These are phyloP conservation scores for Tylopilus sp. DNA, from an alignment of 768 basidiomycete genomes.

Conservation along the genomic window DNA sequence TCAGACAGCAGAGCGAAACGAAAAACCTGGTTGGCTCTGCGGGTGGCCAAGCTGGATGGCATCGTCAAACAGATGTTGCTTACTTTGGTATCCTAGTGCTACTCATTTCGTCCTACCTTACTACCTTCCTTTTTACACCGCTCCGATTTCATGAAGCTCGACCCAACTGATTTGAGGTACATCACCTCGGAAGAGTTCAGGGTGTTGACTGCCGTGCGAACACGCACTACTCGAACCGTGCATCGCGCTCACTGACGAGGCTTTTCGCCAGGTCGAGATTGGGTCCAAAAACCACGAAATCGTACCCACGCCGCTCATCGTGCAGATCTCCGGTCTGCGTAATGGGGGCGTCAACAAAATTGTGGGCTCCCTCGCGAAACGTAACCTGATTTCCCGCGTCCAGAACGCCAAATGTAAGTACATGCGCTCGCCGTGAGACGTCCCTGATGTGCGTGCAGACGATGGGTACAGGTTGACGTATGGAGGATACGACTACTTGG, in stretches of 20 bases:
- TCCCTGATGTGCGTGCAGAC: conserved; percentile 47
- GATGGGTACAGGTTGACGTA: conserved; percentile 97
- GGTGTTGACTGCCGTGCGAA: conserved; percentile 83
- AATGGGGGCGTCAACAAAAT: conserved; percentile 93
- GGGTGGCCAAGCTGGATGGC: conserved; percentile 19
- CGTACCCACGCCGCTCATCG: conserved; percentile 85
- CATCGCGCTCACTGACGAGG: conserved; percentile 1
- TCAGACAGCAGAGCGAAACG: neutral
- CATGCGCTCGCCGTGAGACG: neutral
- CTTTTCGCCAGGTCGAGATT: conserved; percentile 77
- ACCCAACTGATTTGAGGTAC: conserved; percentile 93
- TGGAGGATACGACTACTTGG: conserved; percentile 96
- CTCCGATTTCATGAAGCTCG: conserved; percentile 69
- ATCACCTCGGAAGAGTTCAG: conserved; percentile 90
- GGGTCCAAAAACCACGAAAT: conserved; percentile 98
- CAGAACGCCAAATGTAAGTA: conserved; percentile 86
- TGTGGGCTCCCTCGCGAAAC: conserved; percentile 85
- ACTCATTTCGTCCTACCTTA: conserved; percentile 3
- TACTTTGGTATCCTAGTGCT: conserved; percentile 4
- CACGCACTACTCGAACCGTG: neutral
- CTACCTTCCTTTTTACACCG: neutral
- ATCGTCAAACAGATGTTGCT: conserved; percentile 7
- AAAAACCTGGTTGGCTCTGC: conserved; percentile 35
- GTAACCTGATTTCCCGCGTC: conserved; percentile 84
- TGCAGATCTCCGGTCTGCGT: conserved; percentile 88